These are phyloP conservation scores for Debaryomycetaceae sp. DNA, from an alignment of 1,139 yeast species.

Conservation along the genomic window DNA sequence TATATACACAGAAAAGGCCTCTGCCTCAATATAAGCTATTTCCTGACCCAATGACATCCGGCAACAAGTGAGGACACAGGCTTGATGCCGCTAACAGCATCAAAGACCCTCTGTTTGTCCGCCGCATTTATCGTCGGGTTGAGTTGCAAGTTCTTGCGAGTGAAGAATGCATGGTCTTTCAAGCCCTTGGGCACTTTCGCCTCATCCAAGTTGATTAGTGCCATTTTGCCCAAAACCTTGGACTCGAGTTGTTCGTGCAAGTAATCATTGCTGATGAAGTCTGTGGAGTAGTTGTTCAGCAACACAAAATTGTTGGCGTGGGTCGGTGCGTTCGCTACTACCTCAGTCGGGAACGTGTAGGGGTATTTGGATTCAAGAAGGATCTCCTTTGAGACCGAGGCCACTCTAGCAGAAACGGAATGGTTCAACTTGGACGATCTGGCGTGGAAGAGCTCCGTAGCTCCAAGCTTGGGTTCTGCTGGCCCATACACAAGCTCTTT, in stretches of 20 bases:
- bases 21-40: slow-evolving; percentile 6
- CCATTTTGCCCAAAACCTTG: slow-evolving; percentile 32
- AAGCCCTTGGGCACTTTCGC: slow-evolving; percentile 11
- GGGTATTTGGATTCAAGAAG: slow-evolving; percentile 42
- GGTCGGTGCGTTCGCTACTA: slow-evolving; percentile 21
- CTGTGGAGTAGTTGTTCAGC: slow-evolving; percentile 27
- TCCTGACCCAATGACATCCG: slow-evolving; percentile 29
- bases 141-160: slow-evolving; percentile 22
- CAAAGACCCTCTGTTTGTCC: slow-evolving; percentile 27
- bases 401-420: slow-evolving; percentile 31
- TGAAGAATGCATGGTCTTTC: slow-evolving; percentile 15
- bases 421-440: slow-evolving; percentile 9
- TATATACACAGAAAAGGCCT: too few species aligned
- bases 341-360: slow-evolving; percentile 33
- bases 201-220: slow-evolving; percentile 10
- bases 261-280: slow-evolving; percentile 19
- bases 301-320: slow-evolving; percentile 29
- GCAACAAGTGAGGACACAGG: slow-evolving; percentile 23
- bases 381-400: slow-evolving; percentile 38
- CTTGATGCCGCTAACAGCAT: slow-evolving; percentile 25
- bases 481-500: slow-evolving; percentile 6
- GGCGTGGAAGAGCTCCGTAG: slow-evolving; percentile 6
- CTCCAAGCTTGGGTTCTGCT: slow-evolving; percentile 5
- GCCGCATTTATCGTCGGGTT: slow-evolving; percentile 27
- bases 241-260: slow-evolving; percentile 25